Conservation (phyloP, 2,329 filamentous ascomycete genomes). For the Cladorrhinum sp. region DNA sequence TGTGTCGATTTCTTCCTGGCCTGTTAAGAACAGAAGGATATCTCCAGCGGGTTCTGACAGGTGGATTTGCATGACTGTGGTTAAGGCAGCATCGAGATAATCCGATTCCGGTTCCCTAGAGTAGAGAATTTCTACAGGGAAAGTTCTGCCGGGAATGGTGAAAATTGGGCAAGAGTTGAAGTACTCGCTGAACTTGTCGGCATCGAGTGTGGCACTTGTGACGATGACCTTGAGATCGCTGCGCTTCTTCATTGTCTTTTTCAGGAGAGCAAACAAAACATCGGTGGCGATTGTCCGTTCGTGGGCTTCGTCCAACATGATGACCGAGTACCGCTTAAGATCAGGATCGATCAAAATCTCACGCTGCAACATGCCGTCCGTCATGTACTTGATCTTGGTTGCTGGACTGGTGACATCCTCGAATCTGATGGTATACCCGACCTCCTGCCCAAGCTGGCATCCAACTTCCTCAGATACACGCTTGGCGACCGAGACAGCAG, state of each 20-base stretch:
- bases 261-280: slow-evolving; percentile 88
- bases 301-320: slow-evolving; percentile 98
- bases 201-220: slow-evolving; percentile 92
- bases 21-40: slow-evolving; percentile 94
- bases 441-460: slow-evolving; percentile 83
- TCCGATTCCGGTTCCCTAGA: slow-evolving; percentile 93
- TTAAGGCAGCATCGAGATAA: slow-evolving; percentile 89
- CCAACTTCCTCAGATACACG: slow-evolving; percentile 96
- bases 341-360: slow-evolving; percentile 92
- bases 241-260: slow-evolving; percentile 84
- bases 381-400: slow-evolving; percentile 99
- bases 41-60: slow-evolving; percentile 88
- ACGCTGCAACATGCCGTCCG: slow-evolving; percentile 94
- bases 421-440: slow-evolving; percentile 96
- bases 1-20: slow-evolving; percentile 96
- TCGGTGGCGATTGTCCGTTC: slow-evolving; percentile 95
- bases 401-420: slow-evolving; percentile 86
- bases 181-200: slow-evolving; percentile 95
- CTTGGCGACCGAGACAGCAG: slow-evolving; percentile 95
- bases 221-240: slow-evolving; percentile 93
- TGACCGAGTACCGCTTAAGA: slow-evolving; percentile 84
- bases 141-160: slow-evolving; percentile 91
- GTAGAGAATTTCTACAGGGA: slow-evolving; percentile 93
- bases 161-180: slow-evolving; percentile 97
- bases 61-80: slow-evolving; percentile 98